Conservation (phyloP, 805 yeast genomes). For the Starmerella sp. region DNA sequence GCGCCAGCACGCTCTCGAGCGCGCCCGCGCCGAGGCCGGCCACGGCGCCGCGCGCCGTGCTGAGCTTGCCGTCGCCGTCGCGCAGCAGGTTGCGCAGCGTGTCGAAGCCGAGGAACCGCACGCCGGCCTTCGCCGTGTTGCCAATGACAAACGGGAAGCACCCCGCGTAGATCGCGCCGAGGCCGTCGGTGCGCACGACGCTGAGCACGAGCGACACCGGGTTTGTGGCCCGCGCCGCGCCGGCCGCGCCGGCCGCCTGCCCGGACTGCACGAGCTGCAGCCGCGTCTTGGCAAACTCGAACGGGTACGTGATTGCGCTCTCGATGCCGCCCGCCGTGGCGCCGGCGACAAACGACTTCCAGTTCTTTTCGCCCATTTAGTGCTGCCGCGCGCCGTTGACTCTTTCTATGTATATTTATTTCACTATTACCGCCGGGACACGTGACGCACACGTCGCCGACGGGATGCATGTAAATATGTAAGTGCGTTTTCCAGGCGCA, state of each 20-base stretch:
- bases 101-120: slow-evolving; percentile 87
- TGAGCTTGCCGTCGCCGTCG: slow-evolving; percentile 75
- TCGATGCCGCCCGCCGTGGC: slow-evolving; percentile 46
- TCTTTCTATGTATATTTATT: neutral
- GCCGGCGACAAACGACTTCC: slow-evolving; percentile 36
- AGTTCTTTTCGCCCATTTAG: slow-evolving; percentile 16
- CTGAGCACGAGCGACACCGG: slow-evolving; percentile 72
- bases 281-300: slow-evolving; percentile 92
- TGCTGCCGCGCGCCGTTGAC: neutral
- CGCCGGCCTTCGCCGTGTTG: slow-evolving; percentile 92
- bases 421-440: too few species aligned
- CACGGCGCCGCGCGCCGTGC: slow-evolving; percentile 81
- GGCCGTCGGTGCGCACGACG: slow-evolving; percentile 68
- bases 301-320: slow-evolving; percentile 86
- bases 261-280: slow-evolving; percentile 48
- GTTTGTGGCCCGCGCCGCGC: slow-evolving; percentile 31
- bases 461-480: too few species aligned
- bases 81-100: slow-evolving; percentile 63
- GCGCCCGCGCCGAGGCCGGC: slow-evolving; percentile 99
- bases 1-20: slow-evolving; percentile 81
- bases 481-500: too few species aligned
- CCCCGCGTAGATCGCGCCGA: slow-evolving; percentile 74
- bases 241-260: neutral
- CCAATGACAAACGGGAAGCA: slow-evolving; percentile 96
- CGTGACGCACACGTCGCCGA: neutral